A percentile compares a stretch with the other conserved stretches of the same genome.
Conservation (phyloP, 176 grass and related monocot genomes). For the Zea mays region DNA sequence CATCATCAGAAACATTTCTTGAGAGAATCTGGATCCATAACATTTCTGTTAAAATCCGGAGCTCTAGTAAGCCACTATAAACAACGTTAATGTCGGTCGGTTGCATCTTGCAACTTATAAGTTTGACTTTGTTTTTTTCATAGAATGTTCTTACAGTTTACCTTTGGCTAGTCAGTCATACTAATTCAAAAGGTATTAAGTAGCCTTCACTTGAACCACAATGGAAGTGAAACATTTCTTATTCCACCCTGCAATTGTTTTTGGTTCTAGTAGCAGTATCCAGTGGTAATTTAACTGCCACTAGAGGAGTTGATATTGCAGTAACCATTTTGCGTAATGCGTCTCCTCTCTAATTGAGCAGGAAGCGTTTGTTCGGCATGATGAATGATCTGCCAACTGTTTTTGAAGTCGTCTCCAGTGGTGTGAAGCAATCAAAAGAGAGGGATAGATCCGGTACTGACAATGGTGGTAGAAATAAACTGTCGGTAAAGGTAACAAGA, state of each 20-base stretch:
- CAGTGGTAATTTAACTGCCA: background rate
- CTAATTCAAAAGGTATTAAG: background rate
- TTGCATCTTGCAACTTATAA: background rate
- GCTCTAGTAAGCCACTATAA: background rate
- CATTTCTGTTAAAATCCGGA: no score
- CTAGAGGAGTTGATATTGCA: background rate
- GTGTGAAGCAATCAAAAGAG: slow-evolving; percentile 62
- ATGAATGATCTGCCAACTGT: slow-evolving; percentile 92
- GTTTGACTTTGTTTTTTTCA: background rate
- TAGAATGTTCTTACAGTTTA: background rate
- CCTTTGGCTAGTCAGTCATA: background rate
- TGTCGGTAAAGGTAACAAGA: slow-evolving; percentile 64
- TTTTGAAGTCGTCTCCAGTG: slow-evolving; percentile 69
- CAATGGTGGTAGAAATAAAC: slow-evolving; percentile 72
- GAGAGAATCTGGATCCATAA: no score
- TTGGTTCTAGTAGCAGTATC: background rate
- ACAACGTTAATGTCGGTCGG: background rate
- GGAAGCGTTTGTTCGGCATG: slow-evolving; percentile 91
- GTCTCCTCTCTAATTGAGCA: slow-evolving; percentile 37
- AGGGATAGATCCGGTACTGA: slow-evolving; percentile 62
- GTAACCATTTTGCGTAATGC: background rate
- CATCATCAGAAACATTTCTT: no score
- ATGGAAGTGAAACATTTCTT: background rate
- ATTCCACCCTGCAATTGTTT: background rate
- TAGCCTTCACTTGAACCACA: background rate